Percentiles rank a stretch among this genome's conserved stretches.
Evolutionary conservation across 768 basidiomycete genomes (phyloP).

Genomic region (Boletus tomentosulus): DNA sequence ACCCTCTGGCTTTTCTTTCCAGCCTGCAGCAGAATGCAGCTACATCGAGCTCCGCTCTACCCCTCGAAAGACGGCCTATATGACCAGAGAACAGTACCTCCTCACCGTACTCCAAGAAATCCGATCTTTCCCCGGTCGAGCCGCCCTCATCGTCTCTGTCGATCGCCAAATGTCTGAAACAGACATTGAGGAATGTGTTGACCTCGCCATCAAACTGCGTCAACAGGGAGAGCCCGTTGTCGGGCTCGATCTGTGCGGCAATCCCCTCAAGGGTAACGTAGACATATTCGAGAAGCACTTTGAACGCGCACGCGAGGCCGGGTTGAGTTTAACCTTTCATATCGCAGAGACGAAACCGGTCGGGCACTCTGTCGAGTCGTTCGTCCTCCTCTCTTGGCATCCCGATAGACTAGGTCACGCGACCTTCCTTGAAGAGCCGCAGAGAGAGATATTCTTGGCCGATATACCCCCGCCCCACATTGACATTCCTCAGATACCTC

Average conservation of each 20-base stretch:
- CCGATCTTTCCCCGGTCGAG: conserved; percentile 50
- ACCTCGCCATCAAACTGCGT: conserved; percentile 52
- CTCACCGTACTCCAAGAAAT: conserved; percentile 61
- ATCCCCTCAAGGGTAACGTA: conserved; percentile 62
- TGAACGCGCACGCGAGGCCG: conserved; percentile 49
- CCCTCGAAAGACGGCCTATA: conserved; percentile 53
- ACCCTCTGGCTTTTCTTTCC: conserved; percentile 28
- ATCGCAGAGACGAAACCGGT: conserved; percentile 73
- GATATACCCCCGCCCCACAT: conserved; percentile 19
- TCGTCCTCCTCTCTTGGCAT: conserved; percentile 52
- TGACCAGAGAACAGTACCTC: conserved; percentile 61
- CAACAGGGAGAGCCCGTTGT: conserved; percentile 59
- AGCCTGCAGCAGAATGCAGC: conserved; percentile 47
- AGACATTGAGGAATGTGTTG: conserved; percentile 53
- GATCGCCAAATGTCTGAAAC: conserved; percentile 61
- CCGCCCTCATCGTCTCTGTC: conserved; percentile 68
- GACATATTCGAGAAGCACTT: conserved; percentile 48
- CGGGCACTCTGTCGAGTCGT: conserved; percentile 56
- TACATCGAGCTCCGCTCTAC: conserved; percentile 87
- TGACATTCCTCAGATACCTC: conserved; percentile 17
- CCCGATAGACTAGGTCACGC: conserved; percentile 78
- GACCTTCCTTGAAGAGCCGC: conserved; percentile 67
- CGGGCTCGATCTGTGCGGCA: conserved; percentile 78
- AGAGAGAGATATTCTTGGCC: conserved; percentile 45
- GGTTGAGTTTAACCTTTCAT: conserved; percentile 73